Conservation (phyloP, 73 alveolate genomes). For the Halteria grandinella region DNA sequence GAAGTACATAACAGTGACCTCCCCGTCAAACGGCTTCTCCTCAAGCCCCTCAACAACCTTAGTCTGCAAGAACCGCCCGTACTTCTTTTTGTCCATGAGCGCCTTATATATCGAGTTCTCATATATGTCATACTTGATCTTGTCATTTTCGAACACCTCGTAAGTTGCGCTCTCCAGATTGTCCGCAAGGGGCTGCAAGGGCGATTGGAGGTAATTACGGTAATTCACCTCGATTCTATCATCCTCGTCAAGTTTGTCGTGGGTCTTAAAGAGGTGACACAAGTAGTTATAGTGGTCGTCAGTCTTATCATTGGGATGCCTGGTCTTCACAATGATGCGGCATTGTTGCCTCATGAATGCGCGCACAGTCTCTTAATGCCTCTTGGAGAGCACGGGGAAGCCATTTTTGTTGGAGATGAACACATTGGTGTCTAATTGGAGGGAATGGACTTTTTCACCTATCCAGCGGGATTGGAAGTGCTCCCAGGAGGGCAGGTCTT, state of each 20-base stretch:
- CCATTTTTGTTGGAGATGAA: constrained; percentile 77
- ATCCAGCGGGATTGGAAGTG: constrained; percentile 43
- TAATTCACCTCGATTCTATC: constrained; percentile 69
- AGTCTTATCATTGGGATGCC: constrained; percentile 54
- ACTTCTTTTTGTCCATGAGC: constrained; percentile 46
- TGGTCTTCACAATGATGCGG: constrained; percentile 64
- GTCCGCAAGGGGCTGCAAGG: constrained; percentile 93
- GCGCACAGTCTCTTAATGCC: constrained; percentile 71
- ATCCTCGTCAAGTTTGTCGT: constrained; percentile 58
- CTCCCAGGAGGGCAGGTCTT: constrained; percentile 49
- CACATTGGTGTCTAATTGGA: constrained; percentile 51
- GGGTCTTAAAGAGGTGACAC: constrained; percentile 64
- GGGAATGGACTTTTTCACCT: constrained; percentile 58
- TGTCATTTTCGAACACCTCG: constrained; percentile 87
- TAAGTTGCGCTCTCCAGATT: constrained; percentile 82
- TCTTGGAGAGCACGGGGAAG: constrained; percentile 80
- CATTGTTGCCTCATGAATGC: constrained; percentile 66
- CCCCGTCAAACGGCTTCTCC: constrained; percentile 8
- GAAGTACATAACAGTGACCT: constrained; percentile 80
- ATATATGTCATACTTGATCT: constrained; percentile 76
- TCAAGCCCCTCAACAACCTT: not conserved
- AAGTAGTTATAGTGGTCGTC: constrained; percentile 62
- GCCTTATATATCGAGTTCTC: constrained; percentile 74
- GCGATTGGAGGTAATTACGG: constrained; percentile 87
- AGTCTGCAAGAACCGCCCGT: constrained; percentile 50